Evolutionary conservation across 176 grass and related monocot species (phyloP).

Genomic region (Paspalum vaginatum): DNA sequence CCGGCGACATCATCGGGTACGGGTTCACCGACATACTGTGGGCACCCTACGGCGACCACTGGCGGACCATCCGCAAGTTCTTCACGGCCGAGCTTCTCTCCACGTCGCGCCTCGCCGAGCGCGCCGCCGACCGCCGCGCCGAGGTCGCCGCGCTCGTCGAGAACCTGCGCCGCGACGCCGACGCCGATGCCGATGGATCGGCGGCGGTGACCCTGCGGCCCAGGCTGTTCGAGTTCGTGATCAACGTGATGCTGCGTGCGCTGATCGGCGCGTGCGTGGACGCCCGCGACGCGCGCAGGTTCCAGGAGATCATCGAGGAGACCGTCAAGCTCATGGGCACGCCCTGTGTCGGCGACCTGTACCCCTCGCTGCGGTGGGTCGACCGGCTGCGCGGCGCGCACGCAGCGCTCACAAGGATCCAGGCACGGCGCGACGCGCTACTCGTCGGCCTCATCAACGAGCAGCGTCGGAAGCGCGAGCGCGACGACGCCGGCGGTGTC

Average conservation of each 20-base stretch:
- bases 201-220: conserved; percentile 20
- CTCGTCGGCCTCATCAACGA: conserved; percentile 26
- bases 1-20: conserved; percentile 40
- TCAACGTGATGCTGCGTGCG: conserved; percentile 49
- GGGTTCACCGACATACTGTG: conserved; percentile 36
- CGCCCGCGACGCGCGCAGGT: conserved; percentile 8
- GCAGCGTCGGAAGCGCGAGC: background rate
- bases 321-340: conserved; percentile 21
- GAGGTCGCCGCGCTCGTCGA: conserved; percentile 44
- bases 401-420: background rate
- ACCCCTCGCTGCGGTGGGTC: conserved; percentile 46
- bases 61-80: conserved; percentile 64
- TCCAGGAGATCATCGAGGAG: conserved; percentile 55
- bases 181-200: accelerated
- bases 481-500: background rate
- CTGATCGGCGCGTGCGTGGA: conserved; percentile 12
- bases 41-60: conserved; percentile 47
- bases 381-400: conserved; percentile 31
- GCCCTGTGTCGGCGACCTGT: conserved; percentile 51
- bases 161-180: conserved; percentile 34
- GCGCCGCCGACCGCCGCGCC: conserved; percentile 33
- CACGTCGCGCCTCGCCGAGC: conserved; percentile 39
- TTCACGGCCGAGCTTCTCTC: conserved; percentile 50
- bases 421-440: conserved; percentile 43
- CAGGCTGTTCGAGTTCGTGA: conserved; percentile 46